Conservation (phyloP, 2,329 filamentous ascomycete genomes). For the Metarhizium rileyi region DNA sequence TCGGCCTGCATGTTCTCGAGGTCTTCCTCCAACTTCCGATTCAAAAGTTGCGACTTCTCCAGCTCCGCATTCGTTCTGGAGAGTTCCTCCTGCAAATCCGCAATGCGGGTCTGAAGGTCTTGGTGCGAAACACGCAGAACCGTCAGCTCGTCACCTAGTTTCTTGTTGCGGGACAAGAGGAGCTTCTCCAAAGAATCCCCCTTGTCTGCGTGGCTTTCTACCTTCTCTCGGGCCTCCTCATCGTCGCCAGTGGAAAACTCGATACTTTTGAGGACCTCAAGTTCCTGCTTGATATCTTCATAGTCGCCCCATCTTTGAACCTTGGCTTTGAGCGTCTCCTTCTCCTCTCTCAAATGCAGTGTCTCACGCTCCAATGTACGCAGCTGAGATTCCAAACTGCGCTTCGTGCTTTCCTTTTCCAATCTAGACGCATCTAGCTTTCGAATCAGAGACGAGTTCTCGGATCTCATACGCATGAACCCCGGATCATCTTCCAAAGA, state of each 20-base stretch:
- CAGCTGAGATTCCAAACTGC: constrained; percentile 64
- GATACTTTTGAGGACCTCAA: constrained; percentile 95
- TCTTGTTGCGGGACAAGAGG: constrained; percentile 88
- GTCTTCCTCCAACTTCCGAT: constrained; percentile 85
- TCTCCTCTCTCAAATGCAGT: constrained; percentile 64
- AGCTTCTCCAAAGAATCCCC: constrained; percentile 85
- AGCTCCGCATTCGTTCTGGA: constrained; percentile 77
- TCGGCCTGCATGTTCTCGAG: constrained; percentile 81
- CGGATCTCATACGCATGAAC: constrained; percentile 79
- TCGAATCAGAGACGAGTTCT: constrained; percentile 84
- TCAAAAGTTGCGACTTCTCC: constrained; percentile 74
- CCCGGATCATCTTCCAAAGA: constrained; percentile 80
- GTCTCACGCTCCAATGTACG: constrained; percentile 74
- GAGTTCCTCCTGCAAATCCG: constrained; percentile 73
- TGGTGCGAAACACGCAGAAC: constrained; percentile 89
- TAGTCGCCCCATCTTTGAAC: constrained; percentile 89
- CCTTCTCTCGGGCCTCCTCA: constrained; percentile 45
- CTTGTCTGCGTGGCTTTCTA: constrained; percentile 32
- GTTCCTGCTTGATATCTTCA: constrained; percentile 89
- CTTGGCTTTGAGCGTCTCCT: constrained; percentile 69
- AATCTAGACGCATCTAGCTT: constrained; percentile 77
- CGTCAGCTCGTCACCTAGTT: constrained; percentile 86
- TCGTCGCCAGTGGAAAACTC: constrained; percentile 91
- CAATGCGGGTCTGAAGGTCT: constrained; percentile 72
- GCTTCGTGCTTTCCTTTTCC: constrained; percentile 73